A percentile compares a stretch with the other conserved stretches of the same genome.
These are phyloP conservation scores for Penicillium fuscoglaucum DNA, from an alignment of 2,329 filamentous ascomycete genomes.

Conservation along the genomic window DNA sequence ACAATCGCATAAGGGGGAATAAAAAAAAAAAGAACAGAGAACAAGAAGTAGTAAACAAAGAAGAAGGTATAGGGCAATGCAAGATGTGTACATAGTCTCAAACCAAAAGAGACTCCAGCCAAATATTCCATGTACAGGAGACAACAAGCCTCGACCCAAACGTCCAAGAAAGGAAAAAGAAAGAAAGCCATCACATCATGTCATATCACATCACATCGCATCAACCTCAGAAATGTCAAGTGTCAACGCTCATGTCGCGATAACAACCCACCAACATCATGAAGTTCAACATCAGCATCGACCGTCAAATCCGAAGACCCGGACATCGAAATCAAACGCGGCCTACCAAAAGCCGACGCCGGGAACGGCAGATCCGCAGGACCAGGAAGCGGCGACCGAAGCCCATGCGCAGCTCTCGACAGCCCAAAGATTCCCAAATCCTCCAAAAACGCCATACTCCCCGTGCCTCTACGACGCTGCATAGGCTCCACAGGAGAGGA, in stretches of 20 bases:
- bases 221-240: background rate
- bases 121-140: background rate
- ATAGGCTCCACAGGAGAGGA: slow-evolving; percentile 1
- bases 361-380: background rate
- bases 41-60: background rate
- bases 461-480: slow-evolving; percentile 17
- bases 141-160: background rate
- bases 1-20: slow-evolving; percentile 13
- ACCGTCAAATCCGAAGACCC: slow-evolving; percentile 22
- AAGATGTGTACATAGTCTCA: background rate
- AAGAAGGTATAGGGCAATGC: background rate
- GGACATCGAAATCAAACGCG: background rate
- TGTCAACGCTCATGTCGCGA: slow-evolving; percentile 6
- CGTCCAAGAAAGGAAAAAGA: background rate
- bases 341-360: background rate
- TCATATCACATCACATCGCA: slow-evolving; percentile 1
- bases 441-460: slow-evolving; percentile 36
- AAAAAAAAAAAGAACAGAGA: background rate
- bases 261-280: slow-evolving; percentile 48
- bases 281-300: slow-evolving; percentile 36
- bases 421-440: slow-evolving; percentile 33
- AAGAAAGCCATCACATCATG: background rate
- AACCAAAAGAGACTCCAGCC: background rate
- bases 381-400: background rate
- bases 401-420: background rate